Evolutionary conservation across 192 early-diverging fungal species (phyloP), one percentile per base, ranked within the genome.

Genomic region (Allomyces javanicus): DNA sequence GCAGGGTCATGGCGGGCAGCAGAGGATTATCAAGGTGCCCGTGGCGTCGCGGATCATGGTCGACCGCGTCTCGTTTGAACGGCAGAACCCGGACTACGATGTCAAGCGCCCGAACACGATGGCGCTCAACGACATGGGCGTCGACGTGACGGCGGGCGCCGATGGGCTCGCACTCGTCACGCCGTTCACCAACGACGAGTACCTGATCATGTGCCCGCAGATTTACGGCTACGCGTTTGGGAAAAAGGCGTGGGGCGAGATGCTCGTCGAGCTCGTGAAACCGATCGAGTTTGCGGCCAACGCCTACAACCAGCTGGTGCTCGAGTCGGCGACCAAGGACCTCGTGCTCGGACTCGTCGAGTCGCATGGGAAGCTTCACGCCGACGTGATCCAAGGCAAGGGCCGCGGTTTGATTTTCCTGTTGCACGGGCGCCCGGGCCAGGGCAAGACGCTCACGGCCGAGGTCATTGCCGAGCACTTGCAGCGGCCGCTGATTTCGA

Each of bases 371-470:
- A 43, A 40, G 19, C 7, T 43, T 10, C 62, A 24, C 19, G 43
- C 33, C 9, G 44, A 24, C 44, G 25, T 63, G 24, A 68, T 68
- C 63, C 62, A 68, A n/a, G 67, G 67, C 21, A 68, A 68, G 63
- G 69, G 66, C 7, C 62, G 61, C 25, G 69, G 69, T 4, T 22
- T 67, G 6, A 62, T 70, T 21, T 70, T 70, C 55, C 44, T 70
- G 27, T 58, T 70, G 3, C 67, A 70, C 25, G 67, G 67, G 5
- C 21, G 27, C 24, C 69, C 69, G 9, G 69, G 69, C 21, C 62
- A 63, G 4, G 69, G 69, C 24, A 70, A 70, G 25, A 70, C 69
- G 14, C 61, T 70, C 24, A 70, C 69, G 22, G 69, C 33, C 12
- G 69, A 70, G 26, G 64, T 44, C 26, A 44, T 70, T 33, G 67